A percentile compares a stretch with the other conserved stretches of the same genome.
These are phyloP conservation scores for Starmera caribaea DNA, from an alignment of 805 yeast species.

Conservation along the genomic window DNA sequence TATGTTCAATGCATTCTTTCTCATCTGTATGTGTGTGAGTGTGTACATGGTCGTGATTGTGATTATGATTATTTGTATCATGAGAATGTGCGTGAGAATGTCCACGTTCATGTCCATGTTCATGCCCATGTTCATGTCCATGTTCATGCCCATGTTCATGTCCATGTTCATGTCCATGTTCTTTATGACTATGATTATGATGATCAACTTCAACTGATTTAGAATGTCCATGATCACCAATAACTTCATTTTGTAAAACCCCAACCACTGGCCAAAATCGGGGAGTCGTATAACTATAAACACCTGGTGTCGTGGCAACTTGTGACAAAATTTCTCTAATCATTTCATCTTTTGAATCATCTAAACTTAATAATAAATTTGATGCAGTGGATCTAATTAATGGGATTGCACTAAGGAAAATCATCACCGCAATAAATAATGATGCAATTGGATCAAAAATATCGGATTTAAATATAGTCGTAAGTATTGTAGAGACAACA, in stretches of 20 bases:
- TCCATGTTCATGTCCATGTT: constrained; percentile 5
- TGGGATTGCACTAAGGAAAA: constrained; percentile 77
- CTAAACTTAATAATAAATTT: constrained; percentile 56
- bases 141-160: constrained; percentile 15
- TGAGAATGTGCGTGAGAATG: constrained; percentile 1
- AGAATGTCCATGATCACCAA: constrained; percentile 15
- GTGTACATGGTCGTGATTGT: too few species aligned
- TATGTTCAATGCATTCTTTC: constrained; percentile 5
- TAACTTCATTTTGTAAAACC: constrained; percentile 14
- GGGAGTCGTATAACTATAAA: constrained; percentile 78
- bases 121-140: constrained; percentile 37
- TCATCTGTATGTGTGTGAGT: constrained; percentile 17
- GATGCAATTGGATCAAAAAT: constrained; percentile 94
- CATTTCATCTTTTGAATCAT: constrained; percentile 46
- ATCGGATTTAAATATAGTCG: constrained; percentile 52
- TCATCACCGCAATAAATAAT: constrained; percentile 70
- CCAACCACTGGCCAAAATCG: constrained; percentile 72
- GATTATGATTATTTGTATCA: not conserved
- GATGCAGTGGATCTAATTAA: constrained; percentile 73
- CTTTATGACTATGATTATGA: constrained; percentile 4
- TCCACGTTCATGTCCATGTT: constrained; percentile 5
- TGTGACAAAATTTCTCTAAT: constrained; percentile 61
- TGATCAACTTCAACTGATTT: constrained; percentile 8
- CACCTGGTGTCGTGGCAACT: constrained; percentile 63
- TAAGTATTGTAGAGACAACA: constrained; percentile 76